phyloP scores from a whole-genome alignment of 768 basidiomycete genomes.

The Rhodotorula toruloides region DNA sequence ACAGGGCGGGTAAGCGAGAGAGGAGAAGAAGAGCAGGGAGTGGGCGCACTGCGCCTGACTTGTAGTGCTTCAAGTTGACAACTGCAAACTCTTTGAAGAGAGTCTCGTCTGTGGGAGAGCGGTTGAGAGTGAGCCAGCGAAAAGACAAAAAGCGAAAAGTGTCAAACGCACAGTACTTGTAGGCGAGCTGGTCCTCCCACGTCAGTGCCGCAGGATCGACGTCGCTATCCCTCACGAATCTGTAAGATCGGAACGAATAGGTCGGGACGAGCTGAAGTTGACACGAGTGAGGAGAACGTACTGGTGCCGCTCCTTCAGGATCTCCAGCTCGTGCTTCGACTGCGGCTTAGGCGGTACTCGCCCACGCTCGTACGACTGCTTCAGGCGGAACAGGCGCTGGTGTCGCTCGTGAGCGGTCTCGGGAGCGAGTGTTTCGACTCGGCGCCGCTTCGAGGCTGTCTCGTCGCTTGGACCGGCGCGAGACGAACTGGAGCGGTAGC shows the following conservation, averaged over 20 bases:
- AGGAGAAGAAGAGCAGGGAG: conserved; percentile 42
- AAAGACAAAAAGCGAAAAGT: conserved; percentile 42
- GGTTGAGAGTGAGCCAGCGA: neutral
- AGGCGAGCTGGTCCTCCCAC: conserved; percentile 82
- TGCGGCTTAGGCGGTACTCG: neutral
- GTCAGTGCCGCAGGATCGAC: conserved; percentile 47
- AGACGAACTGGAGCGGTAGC: neutral
- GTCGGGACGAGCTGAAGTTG: neutral
- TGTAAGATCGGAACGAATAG: conserved; percentile 41
- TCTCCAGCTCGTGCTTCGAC: conserved; percentile 48
- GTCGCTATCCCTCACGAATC: conserved; percentile 60
- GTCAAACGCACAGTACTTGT: conserved; percentile 83
- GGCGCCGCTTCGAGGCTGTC: conserved; percentile 19
- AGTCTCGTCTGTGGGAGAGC: neutral
- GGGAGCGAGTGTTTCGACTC: conserved; percentile 42
- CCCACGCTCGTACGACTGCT: conserved; percentile 18
- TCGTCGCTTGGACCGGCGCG: neutral
- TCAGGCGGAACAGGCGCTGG: conserved; percentile 35
- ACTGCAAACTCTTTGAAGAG: conserved; percentile 64
- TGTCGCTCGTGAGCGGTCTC: conserved; percentile 46
- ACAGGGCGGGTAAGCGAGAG: conserved; percentile 44
- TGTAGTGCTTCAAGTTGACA: conserved; percentile 93
- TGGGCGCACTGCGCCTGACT: conserved; percentile 70
- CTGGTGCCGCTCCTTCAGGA: conserved; percentile 50
- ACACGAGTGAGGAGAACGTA: conserved; percentile 26